These are phyloP conservation scores for Wickerhamomyces sp. DNA, from an alignment of 1,139 yeast species.

Conservation along the genomic window DNA sequence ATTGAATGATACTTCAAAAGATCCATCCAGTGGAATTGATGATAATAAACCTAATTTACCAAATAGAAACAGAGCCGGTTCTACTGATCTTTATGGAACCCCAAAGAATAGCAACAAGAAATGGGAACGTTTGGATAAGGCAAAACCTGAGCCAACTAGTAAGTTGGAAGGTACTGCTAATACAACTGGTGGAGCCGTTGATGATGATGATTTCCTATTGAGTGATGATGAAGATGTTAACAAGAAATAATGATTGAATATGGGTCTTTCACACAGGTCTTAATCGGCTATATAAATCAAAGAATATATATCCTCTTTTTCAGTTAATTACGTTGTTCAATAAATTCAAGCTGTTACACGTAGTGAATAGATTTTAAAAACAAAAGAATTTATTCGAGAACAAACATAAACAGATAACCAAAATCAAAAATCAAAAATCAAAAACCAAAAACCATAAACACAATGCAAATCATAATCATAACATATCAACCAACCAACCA, in stretches of 20 bases:
- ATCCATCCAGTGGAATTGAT: slow-evolving; percentile 32
- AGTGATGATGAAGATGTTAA: slow-evolving; percentile 76
- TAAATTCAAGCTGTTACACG: no score
- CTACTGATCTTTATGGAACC: slow-evolving; percentile 25
- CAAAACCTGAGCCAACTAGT: slow-evolving; percentile 44
- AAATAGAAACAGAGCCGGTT: slow-evolving; percentile 29
- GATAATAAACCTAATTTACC: slow-evolving; percentile 34
- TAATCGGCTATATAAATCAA: no score
- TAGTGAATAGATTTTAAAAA: no score
- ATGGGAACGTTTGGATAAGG: slow-evolving; percentile 61
- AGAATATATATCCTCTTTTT: no score
- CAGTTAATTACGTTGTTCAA: no score
- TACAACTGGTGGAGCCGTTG: slow-evolving; percentile 5
- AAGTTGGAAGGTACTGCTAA: not conserved
- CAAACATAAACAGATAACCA: not conserved
- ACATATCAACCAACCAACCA: not conserved
- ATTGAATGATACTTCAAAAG: slow-evolving; percentile 26
- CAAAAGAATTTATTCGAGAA: not conserved
- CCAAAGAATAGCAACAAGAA: slow-evolving; percentile 28
- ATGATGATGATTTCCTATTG: slow-evolving; percentile 66
- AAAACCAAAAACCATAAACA: not conserved
- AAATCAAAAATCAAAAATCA: not conserved
- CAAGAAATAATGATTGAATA: not conserved
- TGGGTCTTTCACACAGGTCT: no score
- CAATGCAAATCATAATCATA: not conserved